These are phyloP conservation scores for Amanita polypyramis DNA, from an alignment of 768 basidiomycete species.

Conservation along the genomic window DNA sequence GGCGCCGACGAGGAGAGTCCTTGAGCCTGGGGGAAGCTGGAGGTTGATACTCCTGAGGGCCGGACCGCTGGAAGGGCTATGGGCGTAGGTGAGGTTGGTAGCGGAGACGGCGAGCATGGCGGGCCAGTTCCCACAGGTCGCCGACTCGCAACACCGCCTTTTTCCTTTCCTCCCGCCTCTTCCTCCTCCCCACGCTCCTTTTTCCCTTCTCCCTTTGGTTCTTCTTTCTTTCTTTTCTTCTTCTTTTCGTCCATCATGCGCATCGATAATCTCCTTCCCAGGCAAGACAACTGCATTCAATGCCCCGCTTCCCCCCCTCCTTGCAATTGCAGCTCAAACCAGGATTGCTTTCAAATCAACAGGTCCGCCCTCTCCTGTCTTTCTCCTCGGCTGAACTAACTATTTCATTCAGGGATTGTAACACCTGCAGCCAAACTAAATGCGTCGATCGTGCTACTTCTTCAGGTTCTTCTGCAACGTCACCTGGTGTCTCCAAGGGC, in stretches of 20 bases:
- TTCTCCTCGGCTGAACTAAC: constrained; percentile 3
- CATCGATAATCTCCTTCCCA: constrained; percentile 28
- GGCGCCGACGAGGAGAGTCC: constrained; percentile 84
- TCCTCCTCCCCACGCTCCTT: too few relatives aligned
- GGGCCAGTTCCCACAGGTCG: constrained; percentile 3
- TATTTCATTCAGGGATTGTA: constrained; percentile 40
- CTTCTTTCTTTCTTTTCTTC: too few relatives aligned
- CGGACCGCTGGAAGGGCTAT: constrained; percentile 29
- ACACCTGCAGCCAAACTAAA: constrained; percentile 37
- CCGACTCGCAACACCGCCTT: too few relatives aligned
- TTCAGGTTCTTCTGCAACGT: constrained; percentile 16
- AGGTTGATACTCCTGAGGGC: constrained; percentile 61
- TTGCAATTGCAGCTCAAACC: constrained; percentile 44
- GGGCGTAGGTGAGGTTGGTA: constrained; percentile 46
- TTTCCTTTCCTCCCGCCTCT: constrained; percentile 11
- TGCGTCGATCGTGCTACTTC: constrained; percentile 31
- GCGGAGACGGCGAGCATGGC: constrained; percentile 28
- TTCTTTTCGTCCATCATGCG: constrained; percentile 22
- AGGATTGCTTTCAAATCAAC: constrained; percentile 52
- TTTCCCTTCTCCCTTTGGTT: too few relatives aligned
- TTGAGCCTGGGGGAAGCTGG: constrained; percentile 58
- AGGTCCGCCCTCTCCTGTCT: constrained; percentile 29
- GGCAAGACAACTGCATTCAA: constrained; percentile 33
- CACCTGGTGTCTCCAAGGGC: constrained; percentile 51
- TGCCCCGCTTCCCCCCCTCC: constrained; percentile 35